These are phyloP conservation scores for Geranomyces michiganensis DNA, from an alignment of 192 early-diverging fungal species.

Conservation along the genomic window DNA sequence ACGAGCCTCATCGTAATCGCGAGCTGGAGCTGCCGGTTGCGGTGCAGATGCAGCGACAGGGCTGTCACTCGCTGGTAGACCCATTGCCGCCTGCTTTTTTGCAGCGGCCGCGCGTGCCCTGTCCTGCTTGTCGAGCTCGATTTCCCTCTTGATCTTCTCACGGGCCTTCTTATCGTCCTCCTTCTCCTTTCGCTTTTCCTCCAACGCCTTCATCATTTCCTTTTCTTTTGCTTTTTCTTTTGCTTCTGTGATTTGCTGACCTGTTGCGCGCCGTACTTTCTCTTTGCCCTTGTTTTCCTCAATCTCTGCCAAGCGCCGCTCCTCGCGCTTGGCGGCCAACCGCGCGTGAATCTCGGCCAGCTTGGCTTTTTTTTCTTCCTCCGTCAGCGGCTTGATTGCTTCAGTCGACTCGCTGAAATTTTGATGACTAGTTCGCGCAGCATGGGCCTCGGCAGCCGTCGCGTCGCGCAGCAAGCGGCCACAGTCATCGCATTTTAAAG, in stretches of 20 bases:
- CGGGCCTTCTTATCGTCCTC: constrained; percentile 75
- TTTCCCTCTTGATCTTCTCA: constrained; percentile 73
- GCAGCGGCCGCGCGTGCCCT: constrained; percentile 61
- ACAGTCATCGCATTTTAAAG: constrained; percentile 82
- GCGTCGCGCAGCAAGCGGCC: constrained; percentile 76
- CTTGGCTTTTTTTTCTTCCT: constrained; percentile 77
- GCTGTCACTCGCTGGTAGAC: constrained; percentile 10
- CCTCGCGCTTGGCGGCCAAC: constrained; percentile 66
- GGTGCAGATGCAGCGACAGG: not conserved
- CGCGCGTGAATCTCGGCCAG: constrained; percentile 68
- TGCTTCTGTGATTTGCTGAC: constrained; percentile 69
- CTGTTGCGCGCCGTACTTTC: constrained; percentile 68
- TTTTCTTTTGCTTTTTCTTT: constrained; percentile 71
- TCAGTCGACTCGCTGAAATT: constrained; percentile 79
- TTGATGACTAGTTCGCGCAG: constrained; percentile 68
- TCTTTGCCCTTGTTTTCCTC: constrained; percentile 74
- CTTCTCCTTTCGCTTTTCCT: constrained; percentile 75
- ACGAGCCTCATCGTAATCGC: constrained; percentile 72
- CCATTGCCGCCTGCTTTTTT: not conserved
- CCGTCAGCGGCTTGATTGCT: constrained; percentile 77
- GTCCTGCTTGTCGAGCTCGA: constrained; percentile 79
- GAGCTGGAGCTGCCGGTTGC: constrained; percentile 38
- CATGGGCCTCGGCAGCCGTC: constrained; percentile 75
- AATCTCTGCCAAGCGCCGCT: constrained; percentile 59
- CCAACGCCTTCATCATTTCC: constrained; percentile 75